Base-by-base conservation (phyloP, 1,284 basidiomycete species). In the Malassezia arunalokei region DNA sequence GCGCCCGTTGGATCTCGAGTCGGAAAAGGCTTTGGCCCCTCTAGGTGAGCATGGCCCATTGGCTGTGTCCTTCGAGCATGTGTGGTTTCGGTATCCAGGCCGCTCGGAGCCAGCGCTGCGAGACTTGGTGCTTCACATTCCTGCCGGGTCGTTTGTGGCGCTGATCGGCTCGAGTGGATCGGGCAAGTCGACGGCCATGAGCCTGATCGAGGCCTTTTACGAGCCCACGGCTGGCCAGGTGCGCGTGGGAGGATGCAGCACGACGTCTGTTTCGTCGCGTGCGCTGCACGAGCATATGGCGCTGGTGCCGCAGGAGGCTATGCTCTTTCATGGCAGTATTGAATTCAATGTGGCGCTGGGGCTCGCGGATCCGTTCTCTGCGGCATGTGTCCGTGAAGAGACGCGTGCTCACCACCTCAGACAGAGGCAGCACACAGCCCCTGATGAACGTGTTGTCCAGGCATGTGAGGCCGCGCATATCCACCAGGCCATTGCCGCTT, bases 221-320 rank as follows among this genome's bases (percentile, higher is more conserved):
- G 73, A 90, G 66, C 83, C 87, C 3, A 74, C 85, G 30, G 78
- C 78, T 20, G 88, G 88, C 60, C 78, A 77, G 15, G 77, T 91
- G 49, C 79, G 79, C 46, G 78, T 95, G 38, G 91, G 95, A 63
- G 86, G 82, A 29, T 77, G 84, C 56, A 81, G 82, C 50, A 83
- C 54, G 82, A 94, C 65, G 78, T 79, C 12, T 82, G 85, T 40
- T 77, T 87, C 59, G 92, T 92, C 72, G 49, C 74, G n/a, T 58
- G 70, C 8, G 32, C 62, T 74, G 6, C 66, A 76, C 3, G 62
- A 56, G 6, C 58, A 66, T 47, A 75, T 77, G 59, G 74, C 74
- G 5, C 71, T 76, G 40, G 92, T 98, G 35, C 91, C 88, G 24
- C 92, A 96, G 74, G 89, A 95, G 65, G 88, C 91, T 57, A 87